Base-by-base conservation (phyloP, 495 filamentous ascomycete species). In the Daldinia grandis region DNA sequence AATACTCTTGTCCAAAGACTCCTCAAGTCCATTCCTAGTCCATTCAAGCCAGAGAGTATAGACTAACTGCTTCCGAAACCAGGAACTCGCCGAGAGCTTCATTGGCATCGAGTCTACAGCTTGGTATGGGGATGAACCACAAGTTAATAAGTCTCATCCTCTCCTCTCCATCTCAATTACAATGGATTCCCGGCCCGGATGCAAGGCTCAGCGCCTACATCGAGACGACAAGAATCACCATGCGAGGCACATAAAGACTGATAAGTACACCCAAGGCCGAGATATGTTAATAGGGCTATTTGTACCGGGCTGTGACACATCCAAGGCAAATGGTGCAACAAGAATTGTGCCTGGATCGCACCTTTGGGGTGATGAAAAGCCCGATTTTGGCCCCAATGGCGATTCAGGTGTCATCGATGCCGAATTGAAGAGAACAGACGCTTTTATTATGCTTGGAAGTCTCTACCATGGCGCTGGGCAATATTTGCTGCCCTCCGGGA, bases 181-280 rank as follows among this genome's bases (percentile, higher is more conserved):
- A 1, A 72, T 79, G 30, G 71, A 74, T 35, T 64, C 72, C 14
- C 72, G 69, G 17, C 77, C 3, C 47, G 64, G 15, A 55, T 71
- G n/a, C 21, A 54, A 59, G 40, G 74, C 67, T 1, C 78, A 79
- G 37, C 56, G 57, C 15, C 65, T 79, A 15, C 76, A 79, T 47
- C 69, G 78, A 3, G 76, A 78, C 59, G 78, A 79, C 50, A 78
- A 76, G 58, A 72, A 71, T 30, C 74, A 75, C 12, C 78, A 79
- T 47, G 72, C 72, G 30, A 59, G 74, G 7, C 78, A 79, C 37
- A 4, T 17, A 3, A 57, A 74, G 14, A 42, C 63, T 0, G 58
- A 66, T 8, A 58, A 72, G n/a, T 79, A 74, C 25, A 25, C 6
- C 6, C 33, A n/a, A 5, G 33, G 53, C 15, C 51, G 62, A 1